These are phyloP conservation scores for Nannizzia gypsea DNA, from an alignment of 2,329 filamentous ascomycete species.

Conservation along the genomic window DNA sequence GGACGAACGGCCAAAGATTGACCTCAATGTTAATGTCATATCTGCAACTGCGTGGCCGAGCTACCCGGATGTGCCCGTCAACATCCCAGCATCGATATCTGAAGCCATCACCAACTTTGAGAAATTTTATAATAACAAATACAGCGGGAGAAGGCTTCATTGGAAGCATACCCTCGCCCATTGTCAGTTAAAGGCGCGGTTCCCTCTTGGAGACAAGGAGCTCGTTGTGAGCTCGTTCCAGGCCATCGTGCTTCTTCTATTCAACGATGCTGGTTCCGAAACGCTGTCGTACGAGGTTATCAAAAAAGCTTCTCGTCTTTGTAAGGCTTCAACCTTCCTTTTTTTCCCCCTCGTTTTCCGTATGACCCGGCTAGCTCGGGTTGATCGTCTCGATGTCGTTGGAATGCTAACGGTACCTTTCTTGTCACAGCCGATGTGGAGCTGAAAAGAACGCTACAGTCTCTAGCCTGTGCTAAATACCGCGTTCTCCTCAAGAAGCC, in stretches of 20 bases:
- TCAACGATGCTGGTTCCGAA: constrained; percentile 59
- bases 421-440: constrained; percentile 51
- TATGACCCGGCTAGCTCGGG: not conserved
- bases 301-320: constrained; percentile 58
- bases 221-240: constrained; percentile 86
- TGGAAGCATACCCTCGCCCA: constrained; percentile 95
- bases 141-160: constrained; percentile 70
- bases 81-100: constrained; percentile 63
- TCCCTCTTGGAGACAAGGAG: constrained; percentile 72
- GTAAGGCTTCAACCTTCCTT: constrained; percentile 32
- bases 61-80: constrained; percentile 65
- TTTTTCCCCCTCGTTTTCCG: not conserved
- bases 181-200: constrained; percentile 70
- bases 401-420: not conserved
- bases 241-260: constrained; percentile 77
- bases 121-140: constrained; percentile 74
- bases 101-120: constrained; percentile 73
- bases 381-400: no score
- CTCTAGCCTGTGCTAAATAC: constrained; percentile 79
- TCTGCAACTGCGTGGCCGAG: constrained; percentile 86
- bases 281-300: constrained; percentile 67
- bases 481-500: constrained; percentile 77
- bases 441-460: constrained; percentile 82
- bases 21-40: constrained; percentile 80
- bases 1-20: constrained; percentile 48